Percentiles rank a stretch among this genome's conserved stretches.
phyloP scores from a whole-genome alignment of 352 stramenopile species.

The Peronospora tabacina region DNA sequence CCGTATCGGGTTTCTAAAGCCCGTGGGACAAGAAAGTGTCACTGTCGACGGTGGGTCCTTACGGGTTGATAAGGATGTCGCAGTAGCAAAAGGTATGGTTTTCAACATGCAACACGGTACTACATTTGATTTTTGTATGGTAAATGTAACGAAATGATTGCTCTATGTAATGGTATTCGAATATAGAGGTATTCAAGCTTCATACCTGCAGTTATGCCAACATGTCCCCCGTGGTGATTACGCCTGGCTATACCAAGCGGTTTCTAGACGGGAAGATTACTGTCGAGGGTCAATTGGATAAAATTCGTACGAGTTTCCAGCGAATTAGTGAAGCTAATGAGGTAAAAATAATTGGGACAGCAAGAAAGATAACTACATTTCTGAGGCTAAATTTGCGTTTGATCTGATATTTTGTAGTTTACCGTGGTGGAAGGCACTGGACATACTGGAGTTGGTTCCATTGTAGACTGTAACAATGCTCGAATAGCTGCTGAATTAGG shows the following conservation, averaged over 20 bases:
- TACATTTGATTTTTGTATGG: conserved; percentile 4
- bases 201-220: conserved; percentile 88
- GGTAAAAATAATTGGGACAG: conserved; percentile 17
- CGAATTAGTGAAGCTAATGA: conserved; percentile 55
- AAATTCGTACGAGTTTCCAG: conserved; percentile 66
- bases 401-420: conserved; percentile 30
- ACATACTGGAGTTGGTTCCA: conserved; percentile 94
- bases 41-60: conserved; percentile 56
- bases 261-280: conserved; percentile 92
- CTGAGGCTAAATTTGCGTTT: conserved; percentile 5
- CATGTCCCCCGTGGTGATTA: conserved; percentile 96
- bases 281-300: conserved; percentile 56
- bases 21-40: conserved; percentile 90
- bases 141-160: conserved; percentile 8
- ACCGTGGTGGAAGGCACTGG: conserved; percentile 81
- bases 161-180: neutral
- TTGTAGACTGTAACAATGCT: conserved; percentile 95
- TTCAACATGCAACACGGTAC: neutral
- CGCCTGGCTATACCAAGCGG: conserved; percentile 92
- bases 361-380: too few relatives aligned
- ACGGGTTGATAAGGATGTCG: conserved; percentile 88
- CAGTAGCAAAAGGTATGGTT: conserved; percentile 78
- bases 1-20: conserved; percentile 90
- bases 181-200: conserved; percentile 90
- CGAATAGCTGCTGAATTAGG: conserved; percentile 88